Conservation (phyloP, 169 alveolate species). For the Ichthyophthirius multifiliis region DNA sequence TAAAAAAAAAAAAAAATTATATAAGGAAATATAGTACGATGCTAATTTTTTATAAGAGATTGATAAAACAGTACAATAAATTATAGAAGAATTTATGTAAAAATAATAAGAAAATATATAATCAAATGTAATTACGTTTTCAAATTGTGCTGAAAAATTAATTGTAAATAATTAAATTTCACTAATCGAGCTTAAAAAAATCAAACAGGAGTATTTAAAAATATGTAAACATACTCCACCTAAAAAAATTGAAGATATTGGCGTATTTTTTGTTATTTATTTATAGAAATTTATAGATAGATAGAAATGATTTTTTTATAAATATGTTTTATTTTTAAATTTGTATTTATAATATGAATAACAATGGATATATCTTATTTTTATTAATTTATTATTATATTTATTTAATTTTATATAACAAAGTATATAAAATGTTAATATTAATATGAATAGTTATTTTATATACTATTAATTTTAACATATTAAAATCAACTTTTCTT, state of each 20-base stretch:
- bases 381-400: too few relatives aligned
- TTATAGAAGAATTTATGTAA: slow-evolving; percentile 55
- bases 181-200: slow-evolving; percentile 56
- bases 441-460: too few relatives aligned
- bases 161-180: slow-evolving; percentile 16
- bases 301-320: too few relatives aligned
- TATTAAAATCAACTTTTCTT: too few relatives aligned
- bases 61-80: slow-evolving; percentile 65
- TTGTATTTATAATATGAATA: too few relatives aligned
- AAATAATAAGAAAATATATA: slow-evolving; percentile 53
- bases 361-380: too few relatives aligned
- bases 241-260: slow-evolving; percentile 43
- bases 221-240: slow-evolving; percentile 61
- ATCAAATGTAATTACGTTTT: slow-evolving; percentile 41
- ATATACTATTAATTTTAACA: too few relatives aligned
- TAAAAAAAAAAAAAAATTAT: too few relatives aligned
- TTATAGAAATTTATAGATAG: slow-evolving; percentile 7
- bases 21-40: slow-evolving; percentile 45
- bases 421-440: too few relatives aligned
- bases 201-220: slow-evolving; percentile 53
- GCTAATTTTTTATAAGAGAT: slow-evolving; percentile 70
- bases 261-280: slow-evolving; percentile 51
- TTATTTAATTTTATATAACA: too few relatives aligned
- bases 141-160: slow-evolving; percentile 19
- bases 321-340: too few relatives aligned